These are phyloP conservation scores for Aciculosporium take DNA, from an alignment of 2,329 filamentous ascomycete genomes.

Conservation along the genomic window DNA sequence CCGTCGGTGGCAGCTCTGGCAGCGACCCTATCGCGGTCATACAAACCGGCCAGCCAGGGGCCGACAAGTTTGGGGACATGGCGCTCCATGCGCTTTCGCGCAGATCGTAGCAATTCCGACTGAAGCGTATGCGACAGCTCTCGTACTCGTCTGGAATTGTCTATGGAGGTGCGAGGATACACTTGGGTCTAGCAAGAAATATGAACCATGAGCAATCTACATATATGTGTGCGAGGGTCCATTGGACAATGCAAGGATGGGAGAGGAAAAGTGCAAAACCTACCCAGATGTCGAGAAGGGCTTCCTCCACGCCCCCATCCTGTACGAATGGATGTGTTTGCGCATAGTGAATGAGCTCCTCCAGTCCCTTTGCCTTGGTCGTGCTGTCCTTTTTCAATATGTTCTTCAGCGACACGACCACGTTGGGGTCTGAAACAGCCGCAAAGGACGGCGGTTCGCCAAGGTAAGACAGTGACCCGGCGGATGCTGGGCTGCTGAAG, in stretches of 20 bases:
- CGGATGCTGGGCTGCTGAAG: constrained; percentile 25
- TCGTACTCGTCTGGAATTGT: constrained; percentile 74
- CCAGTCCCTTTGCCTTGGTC: constrained; percentile 80
- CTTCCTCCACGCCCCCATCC: constrained; percentile 57
- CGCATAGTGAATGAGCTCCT: constrained; percentile 61
- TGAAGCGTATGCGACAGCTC: constrained; percentile 73
- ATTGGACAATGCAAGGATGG: not conserved
- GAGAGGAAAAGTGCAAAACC: constrained; percentile 7
- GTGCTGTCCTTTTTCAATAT: constrained; percentile 83
- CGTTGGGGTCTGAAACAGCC: constrained; percentile 61
- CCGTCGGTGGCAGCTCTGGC: constrained; percentile 65
- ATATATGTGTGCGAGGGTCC: not conserved
- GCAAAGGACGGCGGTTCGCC: constrained; percentile 72
- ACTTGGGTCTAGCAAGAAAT: constrained; percentile 51
- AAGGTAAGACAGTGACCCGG: constrained; percentile 63
- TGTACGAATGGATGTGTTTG: constrained; percentile 36
- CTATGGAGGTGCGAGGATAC: constrained; percentile 81
- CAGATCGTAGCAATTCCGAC: constrained; percentile 42
- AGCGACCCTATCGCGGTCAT: constrained; percentile 69
- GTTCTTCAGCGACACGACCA: constrained; percentile 86
- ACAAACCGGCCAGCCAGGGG: constrained; percentile 81
- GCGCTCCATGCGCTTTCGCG: constrained; percentile 71
- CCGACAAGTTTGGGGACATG: constrained; percentile 65
- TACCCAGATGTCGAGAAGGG: constrained; percentile 80
- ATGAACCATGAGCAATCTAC: not conserved